These are phyloP conservation scores for Diaporthe citri DNA, from an alignment of 2,329 filamentous ascomycete species.

Conservation along the genomic window DNA sequence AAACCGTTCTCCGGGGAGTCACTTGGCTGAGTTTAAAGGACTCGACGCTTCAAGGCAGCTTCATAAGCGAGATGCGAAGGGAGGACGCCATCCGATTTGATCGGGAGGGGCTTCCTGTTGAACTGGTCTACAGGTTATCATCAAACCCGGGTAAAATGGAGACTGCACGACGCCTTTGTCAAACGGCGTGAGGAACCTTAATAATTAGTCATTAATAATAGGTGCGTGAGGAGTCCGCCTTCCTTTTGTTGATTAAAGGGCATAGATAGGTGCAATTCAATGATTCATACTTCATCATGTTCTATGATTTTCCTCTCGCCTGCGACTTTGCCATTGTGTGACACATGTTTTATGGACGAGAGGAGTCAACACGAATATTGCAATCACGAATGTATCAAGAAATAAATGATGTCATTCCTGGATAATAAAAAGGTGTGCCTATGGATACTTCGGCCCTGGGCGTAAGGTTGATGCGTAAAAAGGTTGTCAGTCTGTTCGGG, in stretches of 20 bases:
- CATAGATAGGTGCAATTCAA: not conserved
- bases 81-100: slow-evolving; percentile 1
- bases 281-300: not conserved
- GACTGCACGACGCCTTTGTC: not conserved
- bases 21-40: not conserved
- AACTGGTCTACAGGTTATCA: not conserved
- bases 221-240: too few species aligned
- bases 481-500: too few species aligned
- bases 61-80: not conserved
- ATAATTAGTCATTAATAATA: not conserved
- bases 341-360: not conserved
- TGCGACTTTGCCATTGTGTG: not conserved
- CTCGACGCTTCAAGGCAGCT: not conserved
- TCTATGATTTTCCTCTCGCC: not conserved
- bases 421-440: too few species aligned
- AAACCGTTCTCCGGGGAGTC: not conserved
- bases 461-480: too few species aligned
- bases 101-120: not conserved
- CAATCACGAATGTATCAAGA: too few species aligned
- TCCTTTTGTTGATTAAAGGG: not conserved
- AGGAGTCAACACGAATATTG: too few species aligned
- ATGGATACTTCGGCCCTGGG: too few species aligned
- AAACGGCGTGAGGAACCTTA: not conserved
- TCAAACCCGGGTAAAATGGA: not conserved
- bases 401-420: too few species aligned